Evolutionary conservation across 2,329 filamentous ascomycete species (phyloP).

Genomic region (Eutypella sp.): DNA sequence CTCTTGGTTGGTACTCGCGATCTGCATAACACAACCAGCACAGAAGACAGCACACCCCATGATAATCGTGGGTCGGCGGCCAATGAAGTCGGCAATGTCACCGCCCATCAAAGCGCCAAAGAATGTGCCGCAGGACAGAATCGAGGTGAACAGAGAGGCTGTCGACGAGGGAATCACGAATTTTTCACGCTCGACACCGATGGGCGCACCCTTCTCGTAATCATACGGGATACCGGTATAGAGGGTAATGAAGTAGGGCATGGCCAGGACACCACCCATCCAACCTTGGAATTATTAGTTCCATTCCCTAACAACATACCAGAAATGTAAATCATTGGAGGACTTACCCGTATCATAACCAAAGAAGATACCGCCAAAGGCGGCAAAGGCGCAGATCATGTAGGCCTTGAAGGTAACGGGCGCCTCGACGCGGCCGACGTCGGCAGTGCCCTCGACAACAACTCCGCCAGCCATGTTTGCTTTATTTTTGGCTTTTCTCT

Average conservation of each 20-base stretch:
- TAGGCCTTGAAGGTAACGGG: constrained; percentile 66
- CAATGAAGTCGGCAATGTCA: constrained; percentile 60
- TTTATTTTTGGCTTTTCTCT: constrained; percentile 9
- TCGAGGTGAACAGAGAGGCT: constrained; percentile 60
- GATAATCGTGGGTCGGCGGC: constrained; percentile 55
- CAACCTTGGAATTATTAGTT: constrained; percentile 34
- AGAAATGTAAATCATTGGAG: not conserved
- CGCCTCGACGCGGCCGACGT: constrained; percentile 59
- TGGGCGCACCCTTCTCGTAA: constrained; percentile 19
- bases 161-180: constrained; percentile 41
- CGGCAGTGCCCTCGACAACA: constrained; percentile 32
- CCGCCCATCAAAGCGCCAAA: constrained; percentile 61
- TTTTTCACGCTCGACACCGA: constrained; percentile 19
- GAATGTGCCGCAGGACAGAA: constrained; percentile 61
- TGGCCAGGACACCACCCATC: constrained; percentile 44
- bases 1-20: constrained; percentile 44
- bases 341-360: constrained; percentile 67
- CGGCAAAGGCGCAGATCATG: constrained; percentile 64
- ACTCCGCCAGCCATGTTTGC: constrained; percentile 26
- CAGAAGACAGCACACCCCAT: constrained; percentile 56
- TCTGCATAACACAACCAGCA: constrained; percentile 55
- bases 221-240: constrained; percentile 35
- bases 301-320: constrained; percentile 36
- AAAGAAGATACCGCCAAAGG: constrained; percentile 71
- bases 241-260: constrained; percentile 34